phyloP scores from a whole-genome alignment of 164 flowering plant species.

The Kalanchoe fedtschenkoi region DNA sequence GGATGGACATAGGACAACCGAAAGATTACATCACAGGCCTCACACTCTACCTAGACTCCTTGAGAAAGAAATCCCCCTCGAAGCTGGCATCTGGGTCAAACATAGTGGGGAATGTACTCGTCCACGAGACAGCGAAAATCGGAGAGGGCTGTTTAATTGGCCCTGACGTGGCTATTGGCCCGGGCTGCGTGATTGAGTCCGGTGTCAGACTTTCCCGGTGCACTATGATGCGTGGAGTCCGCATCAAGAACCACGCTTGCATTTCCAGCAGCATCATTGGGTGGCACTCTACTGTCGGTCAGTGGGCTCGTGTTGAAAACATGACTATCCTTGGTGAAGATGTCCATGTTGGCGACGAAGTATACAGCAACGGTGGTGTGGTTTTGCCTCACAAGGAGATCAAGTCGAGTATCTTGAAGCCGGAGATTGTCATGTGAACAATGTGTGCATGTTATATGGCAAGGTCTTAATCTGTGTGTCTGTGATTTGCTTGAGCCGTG shows the following conservation, averaged over 20 bases:
- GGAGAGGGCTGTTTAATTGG: constrained; percentile 96
- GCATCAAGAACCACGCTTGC: constrained; percentile 89
- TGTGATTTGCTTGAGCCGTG: background rate
- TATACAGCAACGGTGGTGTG: constrained; percentile 2
- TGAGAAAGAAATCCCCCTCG: constrained; percentile 64
- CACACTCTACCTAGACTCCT: constrained; percentile 71
- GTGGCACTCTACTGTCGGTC: constrained; percentile 84
- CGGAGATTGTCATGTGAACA: background rate
- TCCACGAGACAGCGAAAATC: constrained; percentile 75
- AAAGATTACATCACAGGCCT: constrained; percentile 88
- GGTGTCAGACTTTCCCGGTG: constrained; percentile 96
- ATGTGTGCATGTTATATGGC: no score
- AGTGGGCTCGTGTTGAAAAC: background rate
- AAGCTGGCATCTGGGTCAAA: constrained; percentile 55
- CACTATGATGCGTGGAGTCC: constrained; percentile 85
- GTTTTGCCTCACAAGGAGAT: constrained; percentile 3
- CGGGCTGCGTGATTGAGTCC: constrained; percentile 86
- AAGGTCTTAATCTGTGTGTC: background rate
- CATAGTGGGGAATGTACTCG: constrained; percentile 83
- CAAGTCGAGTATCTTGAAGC: background rate
- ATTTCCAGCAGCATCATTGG: constrained; percentile 89
- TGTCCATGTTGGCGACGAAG: constrained; percentile 2
- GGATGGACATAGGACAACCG: constrained; percentile 99
- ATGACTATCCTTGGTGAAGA: background rate
- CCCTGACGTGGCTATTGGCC: constrained; percentile 95